Conservation (phyloP, 768 basidiomycete species). For the Lactarius pseudohatsudake region DNA sequence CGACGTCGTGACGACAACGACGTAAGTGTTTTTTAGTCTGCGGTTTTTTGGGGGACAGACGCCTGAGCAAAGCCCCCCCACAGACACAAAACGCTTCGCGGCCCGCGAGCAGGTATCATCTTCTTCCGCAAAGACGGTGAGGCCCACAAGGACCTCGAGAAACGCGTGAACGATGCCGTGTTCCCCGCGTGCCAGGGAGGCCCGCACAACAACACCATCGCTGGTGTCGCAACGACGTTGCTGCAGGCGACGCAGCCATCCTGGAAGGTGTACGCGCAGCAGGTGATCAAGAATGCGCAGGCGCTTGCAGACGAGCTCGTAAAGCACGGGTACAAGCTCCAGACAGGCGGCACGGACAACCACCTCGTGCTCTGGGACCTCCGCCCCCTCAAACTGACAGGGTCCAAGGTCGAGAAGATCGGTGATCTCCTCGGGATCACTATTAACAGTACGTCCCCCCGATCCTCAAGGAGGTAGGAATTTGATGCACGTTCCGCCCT, state of each 20-base stretch:
- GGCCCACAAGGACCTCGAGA: constrained; percentile 83
- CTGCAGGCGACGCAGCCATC: constrained; percentile 87
- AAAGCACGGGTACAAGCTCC: constrained; percentile 88
- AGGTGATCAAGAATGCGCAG: constrained; percentile 87
- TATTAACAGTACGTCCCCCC: constrained; percentile 75
- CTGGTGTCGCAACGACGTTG: constrained; percentile 89
- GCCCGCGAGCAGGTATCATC: constrained; percentile 95
- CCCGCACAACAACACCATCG: constrained; percentile 99
- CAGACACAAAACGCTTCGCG: constrained; percentile 97
- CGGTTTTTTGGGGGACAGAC: background rate
- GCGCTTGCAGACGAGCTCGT: constrained; percentile 72
- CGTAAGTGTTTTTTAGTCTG: constrained; percentile 47
- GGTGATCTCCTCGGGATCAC: constrained; percentile 97
- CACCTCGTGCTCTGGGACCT: constrained; percentile 98
- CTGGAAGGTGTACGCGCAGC: constrained; percentile 90
- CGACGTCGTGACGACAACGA: constrained; percentile 97
- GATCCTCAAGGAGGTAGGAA: background rate
- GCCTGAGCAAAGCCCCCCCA: constrained; percentile 8
- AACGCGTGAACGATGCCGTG: constrained; percentile 95
- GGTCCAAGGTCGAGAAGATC: constrained; percentile 97
- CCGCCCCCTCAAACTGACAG: constrained; percentile 92
- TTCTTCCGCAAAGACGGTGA: constrained; percentile 96
- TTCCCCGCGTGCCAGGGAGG: constrained; percentile 99
- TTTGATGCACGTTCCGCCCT: too few species aligned
- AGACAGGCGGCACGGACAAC: constrained; percentile 96